Conservation (phyloP, 2,329 filamentous ascomycete species). For the Colletotrichum phormii region DNA sequence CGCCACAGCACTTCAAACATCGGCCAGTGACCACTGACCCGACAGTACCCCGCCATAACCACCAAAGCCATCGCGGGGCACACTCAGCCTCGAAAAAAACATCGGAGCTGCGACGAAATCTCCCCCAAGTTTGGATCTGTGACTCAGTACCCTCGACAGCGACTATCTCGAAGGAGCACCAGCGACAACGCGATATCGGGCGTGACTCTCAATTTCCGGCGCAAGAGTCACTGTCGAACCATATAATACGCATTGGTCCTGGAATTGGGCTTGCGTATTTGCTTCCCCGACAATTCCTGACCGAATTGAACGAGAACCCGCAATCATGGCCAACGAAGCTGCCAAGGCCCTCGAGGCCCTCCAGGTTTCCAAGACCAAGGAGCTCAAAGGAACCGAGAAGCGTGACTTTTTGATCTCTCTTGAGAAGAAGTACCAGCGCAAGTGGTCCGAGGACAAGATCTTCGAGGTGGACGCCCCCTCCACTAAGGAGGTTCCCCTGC, state of each 20-base stretch:
- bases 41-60: conserved; percentile 35
- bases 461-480: conserved; percentile 91
- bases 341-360: conserved; percentile 63
- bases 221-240: conserved; percentile 7
- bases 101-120: conserved; percentile 35
- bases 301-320: conserved; percentile 8
- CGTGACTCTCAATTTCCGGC: conserved; percentile 1
- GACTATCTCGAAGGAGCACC: conserved; percentile 19
- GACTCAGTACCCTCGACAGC: conserved; percentile 30
- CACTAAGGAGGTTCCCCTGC: conserved; percentile 79
- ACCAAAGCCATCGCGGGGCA: conserved; percentile 36
- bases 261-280: conserved; percentile 12
- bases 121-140: conserved; percentile 26
- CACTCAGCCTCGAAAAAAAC: conserved; percentile 38
- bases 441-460: conserved; percentile 81
- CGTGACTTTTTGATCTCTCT: conserved; percentile 82
- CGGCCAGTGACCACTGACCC: conserved; percentile 24
- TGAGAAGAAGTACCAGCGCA: conserved; percentile 92
- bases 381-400: conserved; percentile 82
- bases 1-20: conserved; percentile 15
- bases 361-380: conserved; percentile 69
- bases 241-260: conserved; percentile 13
- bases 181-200: conserved; percentile 4
- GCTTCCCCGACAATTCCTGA: conserved; percentile 6
- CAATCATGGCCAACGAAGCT: conserved; percentile 58